Evolutionary conservation across 805 yeast genomes (phyloP), one percentile per base, ranked within the genome.

Genomic region (Myxozyma melibiosi): DNA sequence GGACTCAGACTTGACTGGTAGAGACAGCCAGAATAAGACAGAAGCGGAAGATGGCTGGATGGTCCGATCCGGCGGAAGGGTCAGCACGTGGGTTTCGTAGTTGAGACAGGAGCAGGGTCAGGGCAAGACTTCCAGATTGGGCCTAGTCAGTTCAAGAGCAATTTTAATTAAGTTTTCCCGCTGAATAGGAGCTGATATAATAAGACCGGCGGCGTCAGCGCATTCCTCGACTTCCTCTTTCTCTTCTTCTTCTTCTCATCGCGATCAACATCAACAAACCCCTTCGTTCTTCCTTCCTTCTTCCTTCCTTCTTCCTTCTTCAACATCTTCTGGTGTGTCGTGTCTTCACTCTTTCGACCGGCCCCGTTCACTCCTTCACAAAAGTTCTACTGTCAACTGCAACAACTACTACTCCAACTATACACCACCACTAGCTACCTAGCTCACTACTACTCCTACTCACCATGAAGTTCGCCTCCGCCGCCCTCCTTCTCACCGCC

Each of bases 341-440:
- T 35, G 60, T 55, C 60, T 56, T 46, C 60, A 56, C 60, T 56
- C 60, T 34, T 56, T 56, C 34, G 60, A 30, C 60, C 59, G 41
- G 31, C 44, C 34, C 35, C 39, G 39, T 37, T 34, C 53, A 25
- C 43, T 53, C 47, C 58, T 54, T 42, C 28, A 8, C 33, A 9
- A 13, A 13, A 2, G 25, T 41, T 40, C 42, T 42, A 39, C 18
- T 18, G 6, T 14, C 52, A 40, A n/a, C 45, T 20, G 25, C 48
- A 22, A 18, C 43, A 27, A 18, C 22, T 11, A 9, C 27, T 13
- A 20, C 39, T 4, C n/a, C 37, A 28, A 14, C 24, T 43, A 18
- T 37, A 11, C 18, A 11, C 40, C 42, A 14, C 16, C 4, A 31
- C 28, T 31, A 7, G 9, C 25, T 7, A 13, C 25, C 31, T n/a